Conservation (phyloP, 805 yeast species). For the Nakazawaea wickerhamii region DNA sequence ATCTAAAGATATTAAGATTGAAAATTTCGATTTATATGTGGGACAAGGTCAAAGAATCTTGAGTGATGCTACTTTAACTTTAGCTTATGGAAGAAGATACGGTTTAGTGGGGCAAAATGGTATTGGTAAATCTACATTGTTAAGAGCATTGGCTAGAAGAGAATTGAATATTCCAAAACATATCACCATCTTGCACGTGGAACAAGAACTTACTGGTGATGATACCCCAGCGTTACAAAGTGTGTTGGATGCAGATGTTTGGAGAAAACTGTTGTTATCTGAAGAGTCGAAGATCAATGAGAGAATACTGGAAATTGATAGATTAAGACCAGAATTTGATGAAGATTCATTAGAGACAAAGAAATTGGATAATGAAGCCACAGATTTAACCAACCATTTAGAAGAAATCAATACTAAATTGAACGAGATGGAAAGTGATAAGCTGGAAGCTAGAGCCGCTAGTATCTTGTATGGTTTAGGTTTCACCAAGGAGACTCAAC, state of each 20-base stretch:
- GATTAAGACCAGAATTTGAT: constrained; percentile 63
- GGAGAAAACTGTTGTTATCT: constrained; percentile 84
- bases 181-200: constrained; percentile 93
- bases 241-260: constrained; percentile 98
- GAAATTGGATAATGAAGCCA: constrained; percentile 84
- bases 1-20: constrained; percentile 93
- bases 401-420: constrained; percentile 78
- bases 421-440: constrained; percentile 91
- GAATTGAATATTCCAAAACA: constrained; percentile 93
- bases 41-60: constrained; percentile 94
- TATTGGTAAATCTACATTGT: constrained; percentile 95
- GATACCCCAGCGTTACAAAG: constrained; percentile 88
- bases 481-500: constrained; percentile 83
- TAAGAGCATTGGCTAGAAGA: constrained; percentile 89
- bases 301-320: constrained; percentile 71
- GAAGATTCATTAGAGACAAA: constrained; percentile 69
- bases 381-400: constrained; percentile 74
- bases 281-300: constrained; percentile 75
- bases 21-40: constrained; percentile 87
- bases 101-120: constrained; percentile 99
- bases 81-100: constrained; percentile 89
- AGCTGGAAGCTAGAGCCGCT: constrained; percentile 97
- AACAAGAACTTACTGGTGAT: constrained; percentile 94
- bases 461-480: constrained; percentile 90
- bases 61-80: constrained; percentile 78